Base-by-base conservation (phyloP, 768 basidiomycete species). In the Fistulinella prunicolor region DNA sequence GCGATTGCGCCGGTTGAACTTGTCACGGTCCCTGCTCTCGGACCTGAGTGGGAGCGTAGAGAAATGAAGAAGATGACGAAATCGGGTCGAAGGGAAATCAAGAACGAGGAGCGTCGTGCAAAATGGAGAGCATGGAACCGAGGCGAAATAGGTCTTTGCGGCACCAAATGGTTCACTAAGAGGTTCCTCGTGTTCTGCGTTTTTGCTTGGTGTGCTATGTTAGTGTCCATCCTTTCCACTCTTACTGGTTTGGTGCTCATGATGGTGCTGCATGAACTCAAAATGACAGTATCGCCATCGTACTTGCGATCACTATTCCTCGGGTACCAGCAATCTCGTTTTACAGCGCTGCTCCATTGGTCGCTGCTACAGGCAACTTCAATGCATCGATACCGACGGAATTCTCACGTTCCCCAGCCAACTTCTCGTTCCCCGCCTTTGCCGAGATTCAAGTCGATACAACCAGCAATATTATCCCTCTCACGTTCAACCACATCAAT, bases 21-120 rank as follows among this genome's bases (percentile, higher is more conserved):
- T 65, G 86, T 95, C 37, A 95, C 94, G 1, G 91, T 96, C 0
- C 94, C 94, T 3, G 89, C 89, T 2, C 75, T 97, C 3, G 94
- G 94, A 17, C 72, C 94, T 0, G 94, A 97, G 70, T 97, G 94
- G 94, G 78, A 78, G 21, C 81, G 82, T 42, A 71, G 77, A 17
- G 94, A 97, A 64, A 68, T 96, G 65, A 78, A 76, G 40, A 77
- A 78, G 30, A 86, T 91, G 80, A 87, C 86, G 1, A 86, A 83
- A 59, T 70, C 81, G 2, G 88, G 80, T 5, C 79, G 78, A 61
- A 73, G 78, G 23, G 85, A 90, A 66, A 73, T 77, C 42, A 81
- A 80, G 62, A 60, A 70, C 13, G 81, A 81, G 40, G 61, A 69
- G 40, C 74, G 82, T 47, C 69, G 59, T 46, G 73, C 78, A 43